Evolutionary conservation across 2,329 filamentous ascomycete genomes (phyloP).

Genomic region (Celoporthe dispersa): DNA sequence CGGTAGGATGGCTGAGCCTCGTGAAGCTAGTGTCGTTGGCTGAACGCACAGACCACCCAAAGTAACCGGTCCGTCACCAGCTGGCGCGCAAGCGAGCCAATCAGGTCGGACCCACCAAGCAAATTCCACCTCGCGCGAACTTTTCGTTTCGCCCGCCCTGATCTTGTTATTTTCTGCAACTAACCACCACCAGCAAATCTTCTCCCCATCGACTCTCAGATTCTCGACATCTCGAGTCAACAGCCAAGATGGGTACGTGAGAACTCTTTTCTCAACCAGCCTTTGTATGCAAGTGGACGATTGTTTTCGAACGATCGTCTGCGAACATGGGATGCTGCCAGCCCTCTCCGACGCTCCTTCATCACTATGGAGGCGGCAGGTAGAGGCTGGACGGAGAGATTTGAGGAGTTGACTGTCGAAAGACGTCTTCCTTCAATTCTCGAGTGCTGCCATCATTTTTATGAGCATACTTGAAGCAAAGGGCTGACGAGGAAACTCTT

Average conservation of each 20-base stretch:
- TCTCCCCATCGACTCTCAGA: constrained; percentile 38
- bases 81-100: constrained; percentile 20
- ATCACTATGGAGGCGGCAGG: constrained; percentile 3
- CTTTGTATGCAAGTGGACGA: constrained; percentile 57
- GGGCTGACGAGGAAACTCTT: constrained; percentile 61
- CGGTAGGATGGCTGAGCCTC: too few relatives aligned
- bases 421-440: constrained; percentile 28
- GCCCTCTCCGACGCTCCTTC: constrained; percentile 14
- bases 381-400: constrained; percentile 23
- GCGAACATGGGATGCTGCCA: constrained; percentile 30
- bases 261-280: constrained; percentile 41
- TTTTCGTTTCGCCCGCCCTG: constrained; percentile 25
- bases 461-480: constrained; percentile 67
- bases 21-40: neutral
- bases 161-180: constrained; percentile 35
- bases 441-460: constrained; percentile 38
- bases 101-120: constrained; percentile 25
- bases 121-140: constrained; percentile 28
- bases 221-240: constrained; percentile 41
- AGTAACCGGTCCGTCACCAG: constrained; percentile 8
- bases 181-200: constrained; percentile 40
- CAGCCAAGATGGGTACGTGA: constrained; percentile 68
- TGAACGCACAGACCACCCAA: neutral
- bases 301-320: constrained; percentile 28
- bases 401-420: constrained; percentile 10